These are phyloP conservation scores for Rutstroemia sp. DNA, from an alignment of 2,329 filamentous ascomycete genomes.

Conservation along the genomic window DNA sequence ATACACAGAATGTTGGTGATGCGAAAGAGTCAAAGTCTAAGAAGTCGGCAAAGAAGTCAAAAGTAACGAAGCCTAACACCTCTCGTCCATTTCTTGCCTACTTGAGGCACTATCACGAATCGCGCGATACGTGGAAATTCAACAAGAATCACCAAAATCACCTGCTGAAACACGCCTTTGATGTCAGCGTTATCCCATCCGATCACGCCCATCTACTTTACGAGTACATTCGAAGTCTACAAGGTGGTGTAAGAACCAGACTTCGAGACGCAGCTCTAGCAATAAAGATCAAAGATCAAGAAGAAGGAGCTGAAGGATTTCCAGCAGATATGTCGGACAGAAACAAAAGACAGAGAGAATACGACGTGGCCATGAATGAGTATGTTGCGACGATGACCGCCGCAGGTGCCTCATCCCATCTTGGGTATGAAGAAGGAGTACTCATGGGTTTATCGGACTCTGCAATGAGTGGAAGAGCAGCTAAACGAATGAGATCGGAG, in stretches of 20 bases:
- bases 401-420: conserved; percentile 12
- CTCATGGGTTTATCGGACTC: conserved; percentile 36
- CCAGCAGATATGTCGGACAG: conserved; percentile 39
- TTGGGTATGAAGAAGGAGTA: conserved; percentile 29
- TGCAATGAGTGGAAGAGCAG: conserved; percentile 45
- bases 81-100: conserved; percentile 63
- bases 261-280: conserved; percentile 60
- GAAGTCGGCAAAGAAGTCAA: conserved; percentile 13
- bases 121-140: conserved; percentile 79
- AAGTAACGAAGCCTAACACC: conserved; percentile 12
- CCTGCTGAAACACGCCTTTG: conserved; percentile 76
- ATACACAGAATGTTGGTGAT: conserved; percentile 13
- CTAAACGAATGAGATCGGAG: conserved; percentile 58
- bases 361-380: conserved; percentile 41
- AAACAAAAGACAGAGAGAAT: conserved; percentile 46
- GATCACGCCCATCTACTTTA: conserved; percentile 63
- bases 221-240: conserved; percentile 71
- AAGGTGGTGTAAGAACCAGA: conserved; percentile 65
- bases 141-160: conserved; percentile 88
- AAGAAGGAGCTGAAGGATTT: conserved; percentile 40
- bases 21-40: conserved; percentile 7
- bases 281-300: conserved; percentile 49
- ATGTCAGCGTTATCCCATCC: conserved; percentile 61
- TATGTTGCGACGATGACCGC: conserved; percentile 25
- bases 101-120: conserved; percentile 65